Conservation (phyloP, 192 early-diverging fungal genomes). For the Linnemannia zychae region DNA sequence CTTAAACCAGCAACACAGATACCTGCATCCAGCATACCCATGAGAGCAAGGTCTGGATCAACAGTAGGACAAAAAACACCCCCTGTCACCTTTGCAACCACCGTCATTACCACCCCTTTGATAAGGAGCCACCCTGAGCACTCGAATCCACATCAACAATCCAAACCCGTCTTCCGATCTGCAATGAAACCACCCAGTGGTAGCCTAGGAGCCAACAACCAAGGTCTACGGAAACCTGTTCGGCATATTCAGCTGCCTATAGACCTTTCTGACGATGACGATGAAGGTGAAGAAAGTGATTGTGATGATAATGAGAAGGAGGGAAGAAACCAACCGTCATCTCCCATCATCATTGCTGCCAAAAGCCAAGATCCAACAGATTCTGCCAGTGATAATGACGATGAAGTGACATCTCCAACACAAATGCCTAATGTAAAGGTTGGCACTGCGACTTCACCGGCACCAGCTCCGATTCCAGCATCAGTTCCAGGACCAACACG, state of each 20-base stretch:
- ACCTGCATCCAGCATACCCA: slow-evolving; percentile 8
- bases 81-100: background rate
- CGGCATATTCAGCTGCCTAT: slow-evolving; percentile 49
- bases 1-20: background rate
- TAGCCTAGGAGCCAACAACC: background rate
- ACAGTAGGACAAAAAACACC: background rate
- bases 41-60: background rate
- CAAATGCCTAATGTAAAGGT: background rate
- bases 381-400: background rate
- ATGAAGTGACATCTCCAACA: background rate
- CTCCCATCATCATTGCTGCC: background rate
- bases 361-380: background rate
- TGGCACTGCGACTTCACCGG: background rate
- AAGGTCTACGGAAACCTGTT: slow-evolving; percentile 22
- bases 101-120: background rate
- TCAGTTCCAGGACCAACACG: slow-evolving; percentile 26
- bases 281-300: background rate
- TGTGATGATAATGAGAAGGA: background rate
- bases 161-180: slow-evolving; percentile 33
- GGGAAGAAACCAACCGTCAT: background rate
- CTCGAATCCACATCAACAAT: background rate
- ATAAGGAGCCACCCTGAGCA: background rate
- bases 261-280: slow-evolving; percentile 18
- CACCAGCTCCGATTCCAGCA: background rate
- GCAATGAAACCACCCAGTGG: slow-evolving; percentile 36